Evolutionary conservation across 1,284 basidiomycete species (phyloP).

Genomic region (Ustilago loliicola): DNA sequence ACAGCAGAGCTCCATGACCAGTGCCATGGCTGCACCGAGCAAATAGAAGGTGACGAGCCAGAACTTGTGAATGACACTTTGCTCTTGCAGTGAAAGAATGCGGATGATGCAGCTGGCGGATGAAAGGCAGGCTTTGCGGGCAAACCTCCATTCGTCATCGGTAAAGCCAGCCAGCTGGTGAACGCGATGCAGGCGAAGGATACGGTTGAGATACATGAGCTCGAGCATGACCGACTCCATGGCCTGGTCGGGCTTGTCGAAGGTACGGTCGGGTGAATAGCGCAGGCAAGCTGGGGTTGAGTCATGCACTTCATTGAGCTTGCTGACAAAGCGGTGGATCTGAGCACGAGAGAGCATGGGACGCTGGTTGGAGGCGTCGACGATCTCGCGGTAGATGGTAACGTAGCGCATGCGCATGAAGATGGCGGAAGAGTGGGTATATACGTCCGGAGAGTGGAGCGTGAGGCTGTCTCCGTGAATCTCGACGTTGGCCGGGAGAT

Average conservation of each 20-base stretch:
- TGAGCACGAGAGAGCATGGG: constrained; percentile 33
- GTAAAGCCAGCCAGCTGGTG: constrained; percentile 60
- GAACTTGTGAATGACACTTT: constrained; percentile 58
- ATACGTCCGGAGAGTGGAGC: constrained; percentile 42
- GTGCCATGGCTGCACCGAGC: constrained; percentile 57
- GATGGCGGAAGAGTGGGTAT: constrained; percentile 53
- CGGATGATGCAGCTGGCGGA: constrained; percentile 49
- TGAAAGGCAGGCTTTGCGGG: constrained; percentile 48
- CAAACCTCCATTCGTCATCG: constrained; percentile 52
- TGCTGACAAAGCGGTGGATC: constrained; percentile 45
- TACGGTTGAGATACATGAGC: constrained; percentile 65
- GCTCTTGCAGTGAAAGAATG: constrained; percentile 44
- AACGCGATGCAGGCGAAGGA: constrained; percentile 65
- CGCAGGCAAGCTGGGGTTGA: constrained; percentile 53
- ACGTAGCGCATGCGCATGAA: constrained; percentile 51
- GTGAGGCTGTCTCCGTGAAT: constrained; percentile 54
- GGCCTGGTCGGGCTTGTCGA: constrained; percentile 49
- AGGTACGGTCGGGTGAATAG: constrained; percentile 57
- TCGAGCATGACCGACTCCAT: constrained; percentile 66
- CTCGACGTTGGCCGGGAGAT: constrained; percentile 61
- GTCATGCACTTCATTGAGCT: constrained; percentile 59
- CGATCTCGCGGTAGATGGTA: constrained; percentile 50
- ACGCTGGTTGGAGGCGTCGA: constrained; percentile 44
- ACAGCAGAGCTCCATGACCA: constrained; percentile 54
- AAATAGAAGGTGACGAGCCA: constrained; percentile 66